Evolutionary conservation across 768 basidiomycete genomes (phyloP).

Genomic region (Naematelia encephala): DNA sequence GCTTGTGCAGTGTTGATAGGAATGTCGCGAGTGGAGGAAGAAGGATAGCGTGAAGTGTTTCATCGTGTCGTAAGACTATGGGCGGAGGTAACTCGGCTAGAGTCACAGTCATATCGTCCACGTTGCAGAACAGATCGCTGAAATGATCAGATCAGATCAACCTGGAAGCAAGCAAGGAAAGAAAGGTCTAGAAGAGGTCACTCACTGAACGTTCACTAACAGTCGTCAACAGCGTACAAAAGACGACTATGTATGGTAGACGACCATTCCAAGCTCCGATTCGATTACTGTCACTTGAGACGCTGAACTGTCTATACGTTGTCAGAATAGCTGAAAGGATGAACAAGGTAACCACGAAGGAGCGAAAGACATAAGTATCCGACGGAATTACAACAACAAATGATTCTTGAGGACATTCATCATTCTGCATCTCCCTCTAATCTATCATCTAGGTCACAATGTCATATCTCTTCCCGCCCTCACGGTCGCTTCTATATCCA

Average conservation of each 20-base stretch:
- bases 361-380: too few species aligned
- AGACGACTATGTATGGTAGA: too few species aligned
- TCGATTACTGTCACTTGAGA: too few species aligned
- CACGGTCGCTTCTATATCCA: constrained; percentile 33
- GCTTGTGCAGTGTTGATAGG: constrained; percentile 16
- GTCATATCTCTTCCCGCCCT: constrained; percentile 34
- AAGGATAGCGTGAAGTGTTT: constrained; percentile 32
- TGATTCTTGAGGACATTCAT: too few species aligned
- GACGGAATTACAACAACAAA: too few species aligned
- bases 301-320: too few species aligned
- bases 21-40: constrained; percentile 36
- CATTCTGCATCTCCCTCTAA: too few species aligned
- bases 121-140: not conserved
- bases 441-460: constrained; percentile 18
- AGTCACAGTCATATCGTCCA: not conserved
- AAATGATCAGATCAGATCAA: not conserved
- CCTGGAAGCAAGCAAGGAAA: not conserved
- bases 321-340: too few species aligned
- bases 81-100: constrained; percentile 24
- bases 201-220: not conserved
- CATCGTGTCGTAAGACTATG: constrained; percentile 23
- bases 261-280: too few species aligned
- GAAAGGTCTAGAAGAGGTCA: not conserved
- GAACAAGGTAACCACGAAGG: too few species aligned
- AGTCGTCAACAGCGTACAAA: too few species aligned